These are phyloP conservation scores for Paramecium caudatum DNA, from an alignment of 73 alveolate genomes.

Conservation along the genomic window DNA sequence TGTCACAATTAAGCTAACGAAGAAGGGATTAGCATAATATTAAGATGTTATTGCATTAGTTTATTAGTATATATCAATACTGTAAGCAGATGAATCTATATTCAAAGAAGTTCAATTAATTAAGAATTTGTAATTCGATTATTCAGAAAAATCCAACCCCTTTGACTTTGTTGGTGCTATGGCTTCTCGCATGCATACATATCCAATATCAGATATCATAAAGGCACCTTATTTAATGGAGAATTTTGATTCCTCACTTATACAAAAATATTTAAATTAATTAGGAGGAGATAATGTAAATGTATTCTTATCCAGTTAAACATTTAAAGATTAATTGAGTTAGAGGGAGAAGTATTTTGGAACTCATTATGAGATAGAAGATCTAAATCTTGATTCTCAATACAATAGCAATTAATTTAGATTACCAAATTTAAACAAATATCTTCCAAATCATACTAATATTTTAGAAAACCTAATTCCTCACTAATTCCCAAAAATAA, in stretches of 20 bases:
- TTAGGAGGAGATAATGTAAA: conserved; percentile 77
- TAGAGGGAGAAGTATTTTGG: conserved; percentile 86
- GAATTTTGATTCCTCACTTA: conserved; percentile 80
- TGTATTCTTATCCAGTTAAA: conserved; percentile 79
- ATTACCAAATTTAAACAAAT: conserved; percentile 83
- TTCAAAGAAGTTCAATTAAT: conserved; percentile 76
- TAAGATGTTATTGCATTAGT: conserved; percentile 89
- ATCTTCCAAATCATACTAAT: conserved; percentile 88
- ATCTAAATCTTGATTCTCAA: conserved; percentile 79
- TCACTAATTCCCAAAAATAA: conserved; percentile 77
- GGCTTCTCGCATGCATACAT: conserved; percentile 62
- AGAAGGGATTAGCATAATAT: conserved; percentile 89
- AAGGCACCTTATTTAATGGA: conserved; percentile 75
- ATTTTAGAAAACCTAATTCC: conserved; percentile 73
- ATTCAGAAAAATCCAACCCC: conserved; percentile 75
- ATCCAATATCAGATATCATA: conserved; percentile 57
- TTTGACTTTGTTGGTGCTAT: conserved; percentile 31
- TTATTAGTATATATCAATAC: conserved; percentile 79
- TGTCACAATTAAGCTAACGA: conserved; percentile 86
- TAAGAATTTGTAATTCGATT: conserved; percentile 77
- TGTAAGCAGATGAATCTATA: conserved; percentile 76
- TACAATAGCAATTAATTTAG: conserved; percentile 67
- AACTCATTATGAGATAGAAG: conserved; percentile 83
- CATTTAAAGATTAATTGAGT: conserved; percentile 81
- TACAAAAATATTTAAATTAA: conserved; percentile 74